These are phyloP conservation scores for Isatis lusitanica DNA, from an alignment of 441 rosid genomes.

Conservation along the genomic window DNA sequence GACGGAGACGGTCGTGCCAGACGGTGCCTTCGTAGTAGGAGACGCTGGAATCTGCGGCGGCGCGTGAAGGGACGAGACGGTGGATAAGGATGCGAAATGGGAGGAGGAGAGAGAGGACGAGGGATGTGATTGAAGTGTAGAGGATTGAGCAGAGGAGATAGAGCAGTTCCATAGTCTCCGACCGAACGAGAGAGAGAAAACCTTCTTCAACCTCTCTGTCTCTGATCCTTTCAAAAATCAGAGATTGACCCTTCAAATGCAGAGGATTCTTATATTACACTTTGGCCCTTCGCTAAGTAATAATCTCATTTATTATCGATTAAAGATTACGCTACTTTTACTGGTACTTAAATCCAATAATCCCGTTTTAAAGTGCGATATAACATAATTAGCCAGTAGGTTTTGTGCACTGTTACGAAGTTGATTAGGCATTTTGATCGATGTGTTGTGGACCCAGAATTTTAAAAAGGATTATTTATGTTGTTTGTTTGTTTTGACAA, in stretches of 20 bases:
- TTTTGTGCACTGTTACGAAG: too few relatives aligned
- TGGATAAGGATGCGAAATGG: constrained; percentile 45
- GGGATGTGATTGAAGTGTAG: constrained; percentile 44
- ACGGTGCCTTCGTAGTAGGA: constrained; percentile 73
- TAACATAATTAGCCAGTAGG: too few relatives aligned
- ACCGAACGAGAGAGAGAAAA: not conserved
- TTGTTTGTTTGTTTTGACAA: not conserved
- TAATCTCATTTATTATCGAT: too few relatives aligned
- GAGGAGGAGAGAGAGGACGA: constrained; percentile 55
- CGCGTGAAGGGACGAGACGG: constrained; percentile 33
- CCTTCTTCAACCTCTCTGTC: not conserved
- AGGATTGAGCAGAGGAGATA: constrained; percentile 55
- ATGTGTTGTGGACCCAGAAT: not conserved
- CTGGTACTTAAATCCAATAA: too few relatives aligned
- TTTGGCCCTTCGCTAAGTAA: not conserved
- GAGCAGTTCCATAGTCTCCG: constrained; percentile 50
- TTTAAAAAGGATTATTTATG: too few relatives aligned
- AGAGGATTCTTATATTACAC: not conserved
- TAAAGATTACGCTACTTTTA: too few relatives aligned
- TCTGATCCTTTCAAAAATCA: not conserved
- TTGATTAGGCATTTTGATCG: too few relatives aligned
- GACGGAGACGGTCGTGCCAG: constrained; percentile 87
- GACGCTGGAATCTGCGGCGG: constrained; percentile 28
- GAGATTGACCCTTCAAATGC: not conserved
- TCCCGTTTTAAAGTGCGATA: not conserved